Conservation (phyloP, 108 stramenopile species). For the Conticribra weissflogii region DNA sequence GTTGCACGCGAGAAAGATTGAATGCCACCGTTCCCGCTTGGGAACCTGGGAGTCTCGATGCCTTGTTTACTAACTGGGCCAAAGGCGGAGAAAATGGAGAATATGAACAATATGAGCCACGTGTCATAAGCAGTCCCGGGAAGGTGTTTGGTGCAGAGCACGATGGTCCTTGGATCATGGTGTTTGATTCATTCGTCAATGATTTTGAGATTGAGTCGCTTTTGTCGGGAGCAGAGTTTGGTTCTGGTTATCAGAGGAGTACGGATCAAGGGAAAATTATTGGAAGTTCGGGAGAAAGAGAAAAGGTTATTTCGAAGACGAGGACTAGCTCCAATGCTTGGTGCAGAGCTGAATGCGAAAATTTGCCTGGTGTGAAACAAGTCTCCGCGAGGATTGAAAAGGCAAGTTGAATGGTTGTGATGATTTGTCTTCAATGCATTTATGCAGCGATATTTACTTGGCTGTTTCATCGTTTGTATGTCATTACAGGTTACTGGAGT, state of each 20-base stretch:
- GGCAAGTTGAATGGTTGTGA: conserved; percentile 21
- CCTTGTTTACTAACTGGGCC: conserved; percentile 42
- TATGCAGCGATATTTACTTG: no score
- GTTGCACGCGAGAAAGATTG: conserved; percentile 35
- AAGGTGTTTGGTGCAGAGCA: conserved; percentile 25
- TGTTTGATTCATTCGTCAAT: conserved; percentile 57
- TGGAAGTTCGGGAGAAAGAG: conserved; percentile 49
- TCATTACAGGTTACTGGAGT: conserved; percentile 50
- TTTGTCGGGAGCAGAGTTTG: conserved; percentile 35
- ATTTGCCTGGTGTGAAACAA: conserved; percentile 39
- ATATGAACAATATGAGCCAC: conserved; percentile 27
- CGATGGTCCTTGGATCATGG: conserved; percentile 63
- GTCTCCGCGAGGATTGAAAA: conserved; percentile 47
- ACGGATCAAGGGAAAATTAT: conserved; percentile 61
- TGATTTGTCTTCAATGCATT: not conserved
- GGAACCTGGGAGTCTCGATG: conserved; percentile 30
- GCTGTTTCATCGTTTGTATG: no score
- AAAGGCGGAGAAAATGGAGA: conserved; percentile 12
- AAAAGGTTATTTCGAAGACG: conserved; percentile 42
- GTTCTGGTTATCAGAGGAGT: conserved; percentile 31
- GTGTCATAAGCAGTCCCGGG: conserved; percentile 30
- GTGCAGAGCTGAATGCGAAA: conserved; percentile 59
- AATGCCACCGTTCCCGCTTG: conserved; percentile 48
- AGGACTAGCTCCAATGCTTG: conserved; percentile 67
- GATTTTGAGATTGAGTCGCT: conserved; percentile 49